Base-by-base conservation (phyloP, 2,329 filamentous ascomycete genomes). In the Cordyceps cateniannulata region DNA sequence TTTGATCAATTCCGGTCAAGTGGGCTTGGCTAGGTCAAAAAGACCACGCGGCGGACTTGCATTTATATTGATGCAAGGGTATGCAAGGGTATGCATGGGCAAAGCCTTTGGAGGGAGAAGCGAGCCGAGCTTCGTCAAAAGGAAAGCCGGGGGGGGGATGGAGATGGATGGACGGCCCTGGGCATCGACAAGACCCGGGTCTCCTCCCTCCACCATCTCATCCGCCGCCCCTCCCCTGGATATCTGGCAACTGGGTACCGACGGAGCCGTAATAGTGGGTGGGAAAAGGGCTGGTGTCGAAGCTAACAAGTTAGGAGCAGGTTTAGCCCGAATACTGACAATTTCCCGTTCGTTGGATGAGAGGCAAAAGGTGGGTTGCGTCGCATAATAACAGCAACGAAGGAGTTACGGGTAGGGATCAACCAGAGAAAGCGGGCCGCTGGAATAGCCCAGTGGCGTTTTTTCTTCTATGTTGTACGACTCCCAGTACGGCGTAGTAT, bases 271-370 rank as follows among this genome's bases (percentile, higher is more conserved):
- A 10, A 22, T 12, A 35, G 29, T 29, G 48, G 48, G 27, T 27
- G 29, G 49, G 27, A 50, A 32, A 18, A 27, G 14, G n/a, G 27
- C 16, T 25, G 25, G 35, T 38, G 14, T n/a, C 6, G 14, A 40
- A 5, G 18, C 38, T 40, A 40, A 12, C 3, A 12, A 5, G 38
- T 42, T 42, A 42, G 14, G 1, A 47, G 6, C 20, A 18, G 3
- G 22, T 8, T n/a, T 45, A 45, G 44, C 54, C 44, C n/a, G n/a
- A 57, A 57, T 57, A 48, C 29, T 57, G 55, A 50, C 32, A 56
- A 29, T 58, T 49, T 58, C 32, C 55, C 55, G 44, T 42, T 49
- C 27, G 55, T 48, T 27, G 22, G 45, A 18, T 16, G 5, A 42
- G 16, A 42, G 18, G 5, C 18, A 22, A 40, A 40, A 12, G 52